Evolutionary conservation across 192 early-diverging fungal species (phyloP).

Genomic region (Spizellomyces punctatus): DNA sequence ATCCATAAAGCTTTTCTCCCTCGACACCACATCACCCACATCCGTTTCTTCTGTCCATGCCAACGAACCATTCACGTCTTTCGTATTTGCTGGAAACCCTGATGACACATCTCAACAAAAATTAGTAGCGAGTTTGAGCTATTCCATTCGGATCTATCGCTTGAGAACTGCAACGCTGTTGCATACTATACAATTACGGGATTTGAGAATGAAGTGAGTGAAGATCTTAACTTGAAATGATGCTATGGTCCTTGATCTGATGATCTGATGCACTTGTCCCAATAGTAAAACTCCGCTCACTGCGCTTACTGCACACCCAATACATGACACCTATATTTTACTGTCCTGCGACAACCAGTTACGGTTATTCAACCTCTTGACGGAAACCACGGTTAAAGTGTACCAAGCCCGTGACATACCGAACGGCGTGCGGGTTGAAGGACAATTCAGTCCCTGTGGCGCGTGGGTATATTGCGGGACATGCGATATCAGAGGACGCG

Average conservation of each 20-base stretch:
- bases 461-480: conserved; percentile 54
- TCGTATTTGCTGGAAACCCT: conserved; percentile 49
- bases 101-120: conserved; percentile 40
- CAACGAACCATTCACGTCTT: conserved; percentile 63
- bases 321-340: conserved; percentile 50
- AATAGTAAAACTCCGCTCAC: conserved; percentile 54
- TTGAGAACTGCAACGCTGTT: conserved; percentile 50
- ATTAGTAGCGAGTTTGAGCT: conserved; percentile 49
- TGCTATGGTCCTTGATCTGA: background rate
- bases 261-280: background rate
- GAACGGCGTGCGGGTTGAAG: conserved; percentile 49
- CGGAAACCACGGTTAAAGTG: conserved; percentile 41
- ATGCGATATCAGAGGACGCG: conserved; percentile 30
- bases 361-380: conserved; percentile 47
- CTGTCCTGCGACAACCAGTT: conserved; percentile 60
- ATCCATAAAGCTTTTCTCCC: conserved; percentile 52
- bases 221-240: background rate
- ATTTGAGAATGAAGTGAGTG: conserved; percentile 43
- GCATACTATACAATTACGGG: conserved; percentile 45
- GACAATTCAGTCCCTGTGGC: conserved; percentile 54
- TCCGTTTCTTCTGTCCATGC: conserved; percentile 47
- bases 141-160: conserved; percentile 55
- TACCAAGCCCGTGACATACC: conserved; percentile 46
- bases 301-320: conserved; percentile 45
- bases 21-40: conserved; percentile 25